Conservation (phyloP, 1,284 basidiomycete genomes). For the Ceratobasidium theobromae region DNA sequence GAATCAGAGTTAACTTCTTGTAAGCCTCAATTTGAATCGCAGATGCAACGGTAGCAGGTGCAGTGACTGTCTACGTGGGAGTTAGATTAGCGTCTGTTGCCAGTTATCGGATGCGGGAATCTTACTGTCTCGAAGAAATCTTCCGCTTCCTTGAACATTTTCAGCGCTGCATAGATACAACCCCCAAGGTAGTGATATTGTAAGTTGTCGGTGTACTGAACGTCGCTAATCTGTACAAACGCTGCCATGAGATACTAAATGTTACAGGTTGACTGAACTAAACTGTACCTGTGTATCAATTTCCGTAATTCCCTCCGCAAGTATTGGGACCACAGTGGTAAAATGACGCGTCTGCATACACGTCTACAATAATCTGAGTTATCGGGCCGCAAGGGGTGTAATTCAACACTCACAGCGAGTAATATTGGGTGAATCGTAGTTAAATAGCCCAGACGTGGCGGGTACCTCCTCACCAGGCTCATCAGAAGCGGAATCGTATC, state of each 20-base stretch:
- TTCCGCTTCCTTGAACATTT: conserved; percentile 63
- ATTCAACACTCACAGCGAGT: conserved; percentile 42
- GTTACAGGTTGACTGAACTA: conserved; percentile 47
- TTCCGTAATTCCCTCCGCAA: conserved; percentile 58
- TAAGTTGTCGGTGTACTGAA: conserved; percentile 73
- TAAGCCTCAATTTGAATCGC: conserved; percentile 81
- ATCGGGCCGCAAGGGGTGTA: background rate
- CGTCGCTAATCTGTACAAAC: conserved; percentile 37
- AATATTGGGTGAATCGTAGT: conserved; percentile 70
- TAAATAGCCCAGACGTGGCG: conserved; percentile 57
- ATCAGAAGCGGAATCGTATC: conserved; percentile 59
- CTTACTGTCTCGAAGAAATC: conserved; percentile 70
- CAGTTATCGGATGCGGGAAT: background rate
- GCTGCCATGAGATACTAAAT: background rate
- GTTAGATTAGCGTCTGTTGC: background rate
- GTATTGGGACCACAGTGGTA: conserved; percentile 57
- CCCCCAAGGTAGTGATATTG: conserved; percentile 77
- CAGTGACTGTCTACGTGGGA: conserved; percentile 37
- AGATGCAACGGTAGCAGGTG: conserved; percentile 63
- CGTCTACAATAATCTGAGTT: conserved; percentile 37
- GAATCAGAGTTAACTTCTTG: conserved; percentile 77
- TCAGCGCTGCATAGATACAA: conserved; percentile 59
- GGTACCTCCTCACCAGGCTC: conserved; percentile 60
- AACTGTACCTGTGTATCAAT: conserved; percentile 39
- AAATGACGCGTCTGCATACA: conserved; percentile 56